phyloP scores from a whole-genome alignment of 116 monocot species.

The Dioscorea cayenensis region DNA sequence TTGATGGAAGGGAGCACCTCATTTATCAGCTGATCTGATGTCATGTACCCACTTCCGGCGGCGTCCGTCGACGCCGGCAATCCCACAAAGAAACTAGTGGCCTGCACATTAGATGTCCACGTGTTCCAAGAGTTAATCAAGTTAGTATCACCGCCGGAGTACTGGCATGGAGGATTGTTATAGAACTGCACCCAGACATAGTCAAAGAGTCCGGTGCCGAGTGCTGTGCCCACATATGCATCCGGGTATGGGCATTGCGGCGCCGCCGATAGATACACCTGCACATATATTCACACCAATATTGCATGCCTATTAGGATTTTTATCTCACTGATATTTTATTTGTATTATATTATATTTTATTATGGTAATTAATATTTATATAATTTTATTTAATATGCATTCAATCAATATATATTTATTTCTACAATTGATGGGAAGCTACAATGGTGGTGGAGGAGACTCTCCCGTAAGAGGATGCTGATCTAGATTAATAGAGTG shows the following conservation, averaged over 20 bases:
- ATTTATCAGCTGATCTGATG: slow-evolving; percentile 5
- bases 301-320: too few species aligned
- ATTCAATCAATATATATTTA: too few species aligned
- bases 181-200: slow-evolving; percentile 72
- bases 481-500: too few species aligned
- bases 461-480: too few species aligned
- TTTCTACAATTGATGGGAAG: too few species aligned
- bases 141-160: slow-evolving; percentile 6
- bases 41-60: slow-evolving; percentile 30
- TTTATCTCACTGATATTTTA: too few species aligned
- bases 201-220: slow-evolving; percentile 54
- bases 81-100: slow-evolving; percentile 17
- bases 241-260: slow-evolving; percentile 65
- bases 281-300: neutral
- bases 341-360: too few species aligned
- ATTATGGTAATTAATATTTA: too few species aligned
- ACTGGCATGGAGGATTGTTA: slow-evolving; percentile 47
- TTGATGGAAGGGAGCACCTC: slow-evolving; percentile 26
- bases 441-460: too few species aligned
- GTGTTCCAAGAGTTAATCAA: slow-evolving; percentile 14
- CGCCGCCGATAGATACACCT: slow-evolving; percentile 24
- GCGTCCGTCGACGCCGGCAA: slow-evolving; percentile 26
- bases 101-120: slow-evolving; percentile 9
- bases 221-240: slow-evolving; percentile 4
- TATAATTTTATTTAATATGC: too few species aligned